Conservation (phyloP, 306 rosid species). For the Nissolia schottii region DNA sequence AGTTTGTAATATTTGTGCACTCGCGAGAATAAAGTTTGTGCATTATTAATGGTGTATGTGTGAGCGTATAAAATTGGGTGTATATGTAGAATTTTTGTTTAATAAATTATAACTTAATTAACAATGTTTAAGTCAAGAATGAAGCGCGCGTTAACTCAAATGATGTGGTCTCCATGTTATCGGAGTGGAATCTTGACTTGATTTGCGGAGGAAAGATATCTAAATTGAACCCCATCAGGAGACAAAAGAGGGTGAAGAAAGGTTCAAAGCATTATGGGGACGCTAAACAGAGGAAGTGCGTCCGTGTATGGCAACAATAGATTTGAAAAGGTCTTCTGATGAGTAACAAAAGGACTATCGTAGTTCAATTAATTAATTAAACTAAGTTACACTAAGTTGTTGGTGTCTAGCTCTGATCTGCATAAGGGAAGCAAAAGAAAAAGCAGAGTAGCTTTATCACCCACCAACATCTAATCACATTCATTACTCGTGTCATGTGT, state of each 20-base stretch:
- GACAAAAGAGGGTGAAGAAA: background rate
- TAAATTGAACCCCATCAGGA: background rate
- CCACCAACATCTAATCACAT: background rate
- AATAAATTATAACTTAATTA: background rate
- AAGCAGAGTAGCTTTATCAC: background rate
- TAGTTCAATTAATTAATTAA: background rate
- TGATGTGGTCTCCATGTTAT: background rate
- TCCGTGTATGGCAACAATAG: background rate
- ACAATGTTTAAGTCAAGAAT: background rate
- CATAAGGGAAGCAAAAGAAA: background rate
- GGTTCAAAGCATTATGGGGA: background rate
- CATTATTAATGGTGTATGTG: too few species aligned
- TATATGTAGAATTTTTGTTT: too few species aligned
- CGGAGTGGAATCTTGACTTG: background rate
- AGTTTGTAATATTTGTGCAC: too few species aligned
- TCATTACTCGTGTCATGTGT: background rate
- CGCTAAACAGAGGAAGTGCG: background rate
- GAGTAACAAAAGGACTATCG: background rate
- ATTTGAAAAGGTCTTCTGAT: background rate
- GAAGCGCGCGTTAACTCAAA: background rate
- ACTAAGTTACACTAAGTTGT: background rate
- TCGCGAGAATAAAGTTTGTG: too few species aligned
- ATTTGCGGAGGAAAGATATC: constrained; percentile 2
- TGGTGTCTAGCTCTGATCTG: too few species aligned
- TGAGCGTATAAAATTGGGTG: too few species aligned